Evolutionary conservation across 2,329 filamentous ascomycete genomes (phyloP), one percentile per base, ranked within the genome.

Genomic region (Lithohypha guttulata): DNA sequence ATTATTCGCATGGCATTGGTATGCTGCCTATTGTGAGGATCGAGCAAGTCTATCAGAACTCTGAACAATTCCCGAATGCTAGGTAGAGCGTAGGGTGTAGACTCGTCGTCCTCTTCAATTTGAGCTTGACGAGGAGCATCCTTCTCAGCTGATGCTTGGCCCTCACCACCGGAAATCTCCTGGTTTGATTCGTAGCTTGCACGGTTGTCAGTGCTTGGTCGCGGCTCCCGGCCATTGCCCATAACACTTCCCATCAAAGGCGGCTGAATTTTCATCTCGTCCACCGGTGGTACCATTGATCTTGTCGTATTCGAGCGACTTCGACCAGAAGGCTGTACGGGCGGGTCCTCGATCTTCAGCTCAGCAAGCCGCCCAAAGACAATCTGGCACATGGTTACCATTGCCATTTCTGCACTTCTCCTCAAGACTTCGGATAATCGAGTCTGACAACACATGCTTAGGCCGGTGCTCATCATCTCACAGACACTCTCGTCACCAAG

Each of bases 331-430:
- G 73, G 62, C 45, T 82, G 76, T 25, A 80, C 73, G 6, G 35
- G 35, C 9, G 77, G 77, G 15, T 78, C 74, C 55, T 87, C 81
- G 32, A 83, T 71, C 52, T 93, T 84, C 6, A 96, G 66, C 48
- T 87, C 79, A 59, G 93, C 94, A 37, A 98, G 65, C 44, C 93
- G 79, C 59, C 87, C 83, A 57, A 98, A 98, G 53, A 98, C 94
- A 49, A 94, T 86, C 62, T 98, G 91, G 57, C 91, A 96, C 91
- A 98, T 98, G 50, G 85, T 84, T 31, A 96, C 84, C 87, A 98
- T 95, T 39, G 86, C 81, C 55, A 93, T 47, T 61, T 98, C 91
- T 2, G 91, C 91, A 14, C 87, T 93, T 47, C 87, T 75, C 47
- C 89, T 77, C 39, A 98, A 66, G 3, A 96, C 78, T 53, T 95